A percentile compares a stretch with the other conserved stretches of the same genome.
Evolutionary conservation across 164 flowering plant species (phyloP).

Genomic region (Vitis rupestris): DNA sequence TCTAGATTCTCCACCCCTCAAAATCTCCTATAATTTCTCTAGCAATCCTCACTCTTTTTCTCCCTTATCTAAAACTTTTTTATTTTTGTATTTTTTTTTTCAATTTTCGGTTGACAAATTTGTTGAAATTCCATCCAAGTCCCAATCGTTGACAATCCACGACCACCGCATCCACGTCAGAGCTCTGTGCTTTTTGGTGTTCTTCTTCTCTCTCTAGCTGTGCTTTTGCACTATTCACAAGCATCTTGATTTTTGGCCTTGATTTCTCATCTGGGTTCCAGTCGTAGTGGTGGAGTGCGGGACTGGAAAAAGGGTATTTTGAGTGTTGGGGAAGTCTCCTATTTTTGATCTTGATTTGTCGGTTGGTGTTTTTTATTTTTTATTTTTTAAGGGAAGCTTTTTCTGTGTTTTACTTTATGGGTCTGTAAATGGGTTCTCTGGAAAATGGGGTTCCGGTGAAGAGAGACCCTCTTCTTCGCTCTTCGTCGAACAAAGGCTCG

Average conservation of each 20-base stretch:
- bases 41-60: too few relatives aligned
- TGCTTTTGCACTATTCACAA: neutral
- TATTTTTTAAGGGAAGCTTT: neutral
- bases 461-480: conserved; percentile 49
- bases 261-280: neutral
- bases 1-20: too few relatives aligned
- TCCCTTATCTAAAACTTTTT: too few relatives aligned
- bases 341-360: neutral
- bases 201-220: neutral
- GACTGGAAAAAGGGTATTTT: neutral
- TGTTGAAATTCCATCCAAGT: too few relatives aligned
- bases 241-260: conserved; percentile 8
- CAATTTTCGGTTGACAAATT: too few relatives aligned
- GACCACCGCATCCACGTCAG: conserved; percentile 12
- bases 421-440: conserved; percentile 70
- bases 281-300: too few relatives aligned
- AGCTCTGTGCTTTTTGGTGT: neutral
- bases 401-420: conserved; percentile 16
- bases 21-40: too few relatives aligned
- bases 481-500: conserved; percentile 34
- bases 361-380: neutral
- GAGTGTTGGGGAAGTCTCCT: neutral
- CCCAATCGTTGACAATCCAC: conserved; percentile 14
- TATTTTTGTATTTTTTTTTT: too few relatives aligned
- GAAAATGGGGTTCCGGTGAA: conserved; percentile 56